These are phyloP conservation scores for Tripterygium wilfordii DNA, from an alignment of 177 flowering plant genomes.

Conservation along the genomic window DNA sequence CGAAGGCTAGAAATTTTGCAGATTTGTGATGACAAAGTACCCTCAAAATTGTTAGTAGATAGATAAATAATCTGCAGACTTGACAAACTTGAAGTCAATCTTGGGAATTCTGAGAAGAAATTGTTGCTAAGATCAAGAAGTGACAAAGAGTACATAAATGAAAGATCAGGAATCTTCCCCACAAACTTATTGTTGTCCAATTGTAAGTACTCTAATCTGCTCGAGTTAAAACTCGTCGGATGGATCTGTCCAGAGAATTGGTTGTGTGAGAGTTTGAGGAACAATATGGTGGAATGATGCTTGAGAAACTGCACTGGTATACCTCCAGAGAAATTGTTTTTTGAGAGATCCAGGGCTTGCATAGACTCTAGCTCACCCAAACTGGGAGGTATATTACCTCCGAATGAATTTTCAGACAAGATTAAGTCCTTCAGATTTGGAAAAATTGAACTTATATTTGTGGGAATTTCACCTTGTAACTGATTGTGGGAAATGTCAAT, in stretches of 20 bases:
- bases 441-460: no score
- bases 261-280: not conserved
- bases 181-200: not conserved
- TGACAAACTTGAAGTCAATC: not conserved
- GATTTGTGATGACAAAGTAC: not conserved
- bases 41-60: not conserved
- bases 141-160: not conserved
- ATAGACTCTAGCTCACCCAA: not conserved
- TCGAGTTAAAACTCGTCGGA: not conserved
- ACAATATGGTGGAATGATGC: no score
- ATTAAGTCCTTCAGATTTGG: not conserved
- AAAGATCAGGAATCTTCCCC: not conserved
- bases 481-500: not conserved
- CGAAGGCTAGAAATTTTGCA: not conserved
- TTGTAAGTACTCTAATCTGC: not conserved
- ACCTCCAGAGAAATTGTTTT: not conserved
- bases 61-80: not conserved
- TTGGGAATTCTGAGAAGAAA: not conserved
- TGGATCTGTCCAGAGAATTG: not conserved
- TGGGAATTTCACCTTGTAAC: not conserved
- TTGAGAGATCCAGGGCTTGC: not conserved
- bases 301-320: not conserved
- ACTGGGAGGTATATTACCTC: constrained; percentile 10
- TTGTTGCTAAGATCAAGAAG: not conserved
- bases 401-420: constrained; percentile 8